Percentiles rank a stretch among this genome's conserved stretches.
These are phyloP conservation scores for Penicillium janthinellum DNA, from an alignment of 2,329 filamentous ascomycete species.

Conservation along the genomic window DNA sequence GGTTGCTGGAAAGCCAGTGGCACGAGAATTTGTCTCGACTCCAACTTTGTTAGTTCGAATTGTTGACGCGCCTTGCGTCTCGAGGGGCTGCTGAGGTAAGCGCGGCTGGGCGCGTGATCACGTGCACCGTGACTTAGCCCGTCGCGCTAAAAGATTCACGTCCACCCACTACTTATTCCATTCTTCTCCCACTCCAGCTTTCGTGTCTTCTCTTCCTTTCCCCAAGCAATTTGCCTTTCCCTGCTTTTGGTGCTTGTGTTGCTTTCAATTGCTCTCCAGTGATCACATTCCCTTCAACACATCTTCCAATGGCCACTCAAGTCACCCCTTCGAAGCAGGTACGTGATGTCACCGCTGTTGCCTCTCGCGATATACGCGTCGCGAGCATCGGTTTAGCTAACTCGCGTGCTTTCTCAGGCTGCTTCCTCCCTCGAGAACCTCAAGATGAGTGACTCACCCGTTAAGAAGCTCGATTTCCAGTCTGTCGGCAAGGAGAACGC, in stretches of 20 bases:
- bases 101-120: slow-evolving; percentile 34
- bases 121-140: slow-evolving; percentile 43
- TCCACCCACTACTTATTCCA: slow-evolving; percentile 34
- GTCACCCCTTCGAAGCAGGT: slow-evolving; percentile 75
- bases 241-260: slow-evolving; percentile 25
- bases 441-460: slow-evolving; percentile 83
- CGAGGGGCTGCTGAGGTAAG: slow-evolving; percentile 15
- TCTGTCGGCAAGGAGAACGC: slow-evolving; percentile 80
- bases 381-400: slow-evolving; percentile 37
- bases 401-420: slow-evolving; percentile 61
- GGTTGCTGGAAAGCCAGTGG: slow-evolving; percentile 26
- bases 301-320: slow-evolving; percentile 69
- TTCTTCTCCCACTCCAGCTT: slow-evolving; percentile 35
- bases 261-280: slow-evolving; percentile 18
- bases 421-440: slow-evolving; percentile 82
- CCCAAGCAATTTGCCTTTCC: slow-evolving; percentile 23
- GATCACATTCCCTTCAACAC: slow-evolving; percentile 32
- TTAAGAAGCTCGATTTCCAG: slow-evolving; percentile 85
- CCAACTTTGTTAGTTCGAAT: slow-evolving; percentile 8
- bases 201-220: slow-evolving; percentile 30
- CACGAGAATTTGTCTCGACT: slow-evolving; percentile 20
- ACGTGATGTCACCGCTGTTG: slow-evolving; percentile 47
- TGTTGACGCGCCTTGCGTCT: slow-evolving; percentile 22
- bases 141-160: slow-evolving; percentile 42
- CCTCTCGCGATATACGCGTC: slow-evolving; percentile 37